Conservation (phyloP, 1,139 yeast genomes). For the Yamadazyma sp. region DNA sequence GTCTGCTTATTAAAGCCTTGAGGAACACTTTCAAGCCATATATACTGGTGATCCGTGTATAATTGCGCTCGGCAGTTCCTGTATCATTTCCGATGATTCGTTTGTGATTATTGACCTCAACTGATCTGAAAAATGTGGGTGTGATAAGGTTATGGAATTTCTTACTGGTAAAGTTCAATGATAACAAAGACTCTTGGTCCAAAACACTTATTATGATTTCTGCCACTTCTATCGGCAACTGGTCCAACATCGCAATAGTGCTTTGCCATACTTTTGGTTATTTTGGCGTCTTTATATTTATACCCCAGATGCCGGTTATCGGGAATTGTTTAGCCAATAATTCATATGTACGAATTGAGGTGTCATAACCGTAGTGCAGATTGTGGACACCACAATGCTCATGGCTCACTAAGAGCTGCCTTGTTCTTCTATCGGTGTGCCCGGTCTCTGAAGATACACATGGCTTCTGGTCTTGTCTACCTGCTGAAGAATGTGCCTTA, state of each 20-base stretch:
- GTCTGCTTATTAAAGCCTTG: conserved; percentile 16
- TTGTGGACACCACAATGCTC: neutral
- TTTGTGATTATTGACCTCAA: conserved; percentile 22
- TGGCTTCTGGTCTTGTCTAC: too few species aligned
- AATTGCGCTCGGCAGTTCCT: neutral
- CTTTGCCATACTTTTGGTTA: neutral
- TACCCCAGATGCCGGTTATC: conserved; percentile 16
- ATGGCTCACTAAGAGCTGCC: too few species aligned
- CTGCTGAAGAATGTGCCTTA: too few species aligned
- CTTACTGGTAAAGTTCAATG: conserved; percentile 19
- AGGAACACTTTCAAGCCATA: conserved; percentile 23
- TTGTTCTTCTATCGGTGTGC: too few species aligned
- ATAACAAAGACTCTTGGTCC: conserved; percentile 20
- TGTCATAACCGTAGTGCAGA: neutral
- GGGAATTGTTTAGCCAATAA: conserved; percentile 13
- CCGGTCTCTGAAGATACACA: too few species aligned
- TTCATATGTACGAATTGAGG: conserved; percentile 4
- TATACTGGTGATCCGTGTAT: conserved; percentile 16
- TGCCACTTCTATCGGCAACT: conserved; percentile 25
- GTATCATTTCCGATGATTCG: conserved; percentile 2
- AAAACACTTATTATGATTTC: conserved; percentile 16
- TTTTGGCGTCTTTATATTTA: conserved; percentile 3
- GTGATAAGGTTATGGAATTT: conserved; percentile 15
- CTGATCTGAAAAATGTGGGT: conserved; percentile 22
- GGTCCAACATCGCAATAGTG: conserved; percentile 10